Conservation (phyloP, 2,329 filamentous ascomycete species). For the Clathrospora elynae region DNA sequence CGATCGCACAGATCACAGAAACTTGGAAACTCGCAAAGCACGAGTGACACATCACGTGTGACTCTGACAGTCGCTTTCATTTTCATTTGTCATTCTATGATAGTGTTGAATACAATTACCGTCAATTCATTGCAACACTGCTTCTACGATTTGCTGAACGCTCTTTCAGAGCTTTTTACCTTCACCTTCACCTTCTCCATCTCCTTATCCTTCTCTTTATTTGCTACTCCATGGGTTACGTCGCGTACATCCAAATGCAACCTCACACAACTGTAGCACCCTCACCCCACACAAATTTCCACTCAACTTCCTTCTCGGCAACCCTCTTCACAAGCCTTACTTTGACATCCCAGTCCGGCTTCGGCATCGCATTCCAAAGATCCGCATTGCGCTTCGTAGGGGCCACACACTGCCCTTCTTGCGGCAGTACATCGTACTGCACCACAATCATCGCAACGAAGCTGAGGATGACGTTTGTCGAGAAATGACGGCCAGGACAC, state of each 20-base stretch:
- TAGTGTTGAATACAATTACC: too few relatives aligned
- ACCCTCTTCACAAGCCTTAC: conserved; percentile 19
- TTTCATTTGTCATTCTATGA: too few relatives aligned
- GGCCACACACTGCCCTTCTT: conserved; percentile 25
- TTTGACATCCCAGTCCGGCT: conserved; percentile 33
- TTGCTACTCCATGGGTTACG: too few relatives aligned
- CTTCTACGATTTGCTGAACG: too few relatives aligned
- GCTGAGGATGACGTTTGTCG: conserved; percentile 42
- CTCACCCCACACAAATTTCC: conserved; percentile 31
- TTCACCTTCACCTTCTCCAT: too few relatives aligned
- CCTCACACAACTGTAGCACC: neutral
- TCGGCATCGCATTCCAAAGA: conserved; percentile 43
- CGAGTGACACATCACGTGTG: too few relatives aligned
- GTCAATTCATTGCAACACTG: too few relatives aligned
- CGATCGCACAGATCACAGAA: neutral
- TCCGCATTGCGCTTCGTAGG: conserved; percentile 34
- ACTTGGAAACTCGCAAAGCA: neutral
- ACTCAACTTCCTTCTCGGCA: conserved; percentile 10
- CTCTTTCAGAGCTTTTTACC: too few relatives aligned
- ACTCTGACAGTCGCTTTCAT: too few relatives aligned
- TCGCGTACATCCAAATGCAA: neutral
- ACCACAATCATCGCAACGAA: conserved; percentile 42
- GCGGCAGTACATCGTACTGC: conserved; percentile 40
- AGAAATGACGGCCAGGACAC: conserved; percentile 49
- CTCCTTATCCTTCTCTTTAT: too few relatives aligned